Conservation (phyloP, 306 rosid genomes). For the Herpetospermum pedunculosum region DNA sequence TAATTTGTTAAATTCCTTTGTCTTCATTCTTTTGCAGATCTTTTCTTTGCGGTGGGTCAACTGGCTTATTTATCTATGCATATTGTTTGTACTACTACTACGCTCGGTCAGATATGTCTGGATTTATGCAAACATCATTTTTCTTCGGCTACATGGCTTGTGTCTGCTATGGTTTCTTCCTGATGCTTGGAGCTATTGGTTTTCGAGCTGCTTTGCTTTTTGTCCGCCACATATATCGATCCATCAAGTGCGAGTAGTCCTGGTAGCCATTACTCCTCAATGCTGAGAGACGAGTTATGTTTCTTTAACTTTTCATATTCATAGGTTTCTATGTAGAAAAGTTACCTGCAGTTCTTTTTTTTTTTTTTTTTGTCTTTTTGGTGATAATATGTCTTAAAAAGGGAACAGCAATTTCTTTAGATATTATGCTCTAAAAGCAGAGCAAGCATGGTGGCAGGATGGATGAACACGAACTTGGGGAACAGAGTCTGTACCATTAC, state of each 20-base stretch:
- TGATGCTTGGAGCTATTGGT: conserved; percentile 62
- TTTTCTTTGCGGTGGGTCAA: conserved; percentile 56
- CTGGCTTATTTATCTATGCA: conserved; percentile 46
- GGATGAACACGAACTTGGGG: conserved; percentile 24
- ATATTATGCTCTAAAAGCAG: conserved; percentile 33
- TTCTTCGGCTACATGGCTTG: conserved; percentile 72
- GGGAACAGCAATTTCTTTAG: conserved; percentile 23
- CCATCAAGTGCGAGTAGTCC: conserved; percentile 48
- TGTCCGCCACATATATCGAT: conserved; percentile 57
- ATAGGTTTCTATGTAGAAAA: conserved; percentile 2
- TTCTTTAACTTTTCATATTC: conserved; percentile 6
- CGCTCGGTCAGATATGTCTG: conserved; percentile 55
- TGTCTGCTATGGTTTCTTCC: conserved; percentile 62
- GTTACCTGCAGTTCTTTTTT: conserved; percentile 32
- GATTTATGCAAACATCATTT: conserved; percentile 57
- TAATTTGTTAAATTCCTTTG: neutral
- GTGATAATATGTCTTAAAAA: conserved; percentile 25
- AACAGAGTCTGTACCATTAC: conserved; percentile 42
- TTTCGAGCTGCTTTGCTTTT: conserved; percentile 56
- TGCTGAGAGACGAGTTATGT: neutral
- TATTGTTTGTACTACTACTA: conserved; percentile 61
- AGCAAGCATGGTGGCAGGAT: conserved; percentile 7
- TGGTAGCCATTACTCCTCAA: neutral
- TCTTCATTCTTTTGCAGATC: conserved; percentile 26
- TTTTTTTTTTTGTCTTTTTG: conserved; percentile 20